Base-by-base conservation (phyloP, 495 filamentous ascomycete species). In the Podospora pseudopauciseta region DNA sequence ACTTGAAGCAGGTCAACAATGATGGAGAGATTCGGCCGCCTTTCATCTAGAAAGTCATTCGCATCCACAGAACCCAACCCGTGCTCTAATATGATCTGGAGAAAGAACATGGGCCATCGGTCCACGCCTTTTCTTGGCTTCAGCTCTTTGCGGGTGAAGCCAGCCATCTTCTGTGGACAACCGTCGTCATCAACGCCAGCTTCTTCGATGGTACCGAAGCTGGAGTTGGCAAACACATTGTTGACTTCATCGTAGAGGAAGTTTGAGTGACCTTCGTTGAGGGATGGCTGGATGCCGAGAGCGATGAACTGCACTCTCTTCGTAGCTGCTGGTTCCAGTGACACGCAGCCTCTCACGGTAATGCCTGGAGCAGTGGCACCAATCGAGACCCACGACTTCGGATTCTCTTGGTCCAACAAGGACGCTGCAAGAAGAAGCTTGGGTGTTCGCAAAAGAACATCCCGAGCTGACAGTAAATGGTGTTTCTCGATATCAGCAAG, bases 91-190 rank as follows among this genome's bases (percentile, higher is more conserved):
- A 83, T 79, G n/a, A 99, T 87, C 7, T 87, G 87, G 44, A 99
- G 81, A 73, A 89, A 90, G 71, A 97, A 98, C 91, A 95, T 96
- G 2, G 94, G 93, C 90, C 91, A 96, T 68, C 88, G 84, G 75
- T 97, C 93, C 34, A 92, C 80, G 0, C 87, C 86, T 74, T 91
- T 94, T 20, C 82, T 82, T 18, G 78, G 80, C 73, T 80, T 89
- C 54, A 89, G 76, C 49, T 90, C 86, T 68, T 80, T 83, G 39
- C 77, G 80, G 0, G 86, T 89, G 68, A 81, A 86, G 1, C 83
- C 82, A 55, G 83, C 77, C 68, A 71, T 67, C 79, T 83, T 69
- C 39, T 19, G 53, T 5, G 64, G 67, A 1, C 5, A 28, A 6
- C 66, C 67, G 18, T 75, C 71, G 3, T 77, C 72, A 26, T 75